Evolutionary conservation across 148 eudicot species (phyloP).

Genomic region (Rhododendron vialii): DNA sequence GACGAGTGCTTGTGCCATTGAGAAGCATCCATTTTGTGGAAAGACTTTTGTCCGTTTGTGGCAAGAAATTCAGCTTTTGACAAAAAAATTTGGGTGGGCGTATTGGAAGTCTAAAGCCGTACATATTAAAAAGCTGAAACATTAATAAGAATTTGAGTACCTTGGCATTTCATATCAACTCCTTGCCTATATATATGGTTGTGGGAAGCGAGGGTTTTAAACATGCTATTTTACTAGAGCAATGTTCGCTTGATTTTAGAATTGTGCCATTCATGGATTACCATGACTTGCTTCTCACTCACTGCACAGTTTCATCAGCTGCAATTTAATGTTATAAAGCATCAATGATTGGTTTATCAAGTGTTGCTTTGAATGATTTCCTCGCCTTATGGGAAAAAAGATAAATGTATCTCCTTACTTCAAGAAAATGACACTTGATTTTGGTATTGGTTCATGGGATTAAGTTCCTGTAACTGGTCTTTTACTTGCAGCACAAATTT

Average conservation of each 20-base stretch:
- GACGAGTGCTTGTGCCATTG: background rate
- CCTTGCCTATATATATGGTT: background rate
- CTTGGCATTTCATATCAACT: background rate
- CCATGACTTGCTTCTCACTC: background rate
- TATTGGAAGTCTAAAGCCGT: background rate
- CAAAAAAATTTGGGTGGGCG: background rate
- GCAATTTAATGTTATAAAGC: background rate
- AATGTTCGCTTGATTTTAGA: background rate
- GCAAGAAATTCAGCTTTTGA: background rate
- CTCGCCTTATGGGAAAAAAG: background rate
- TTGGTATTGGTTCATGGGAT: background rate
- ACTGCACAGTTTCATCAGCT: background rate
- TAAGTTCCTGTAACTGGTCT: background rate
- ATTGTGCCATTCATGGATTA: background rate
- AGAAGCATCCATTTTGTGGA: background rate
- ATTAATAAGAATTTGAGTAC: background rate
- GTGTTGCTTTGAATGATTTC: background rate
- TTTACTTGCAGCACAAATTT: background rate
- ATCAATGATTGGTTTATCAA: background rate
- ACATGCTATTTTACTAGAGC: background rate
- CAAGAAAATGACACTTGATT: background rate
- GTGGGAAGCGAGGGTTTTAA: background rate
- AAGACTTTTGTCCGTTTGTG: background rate
- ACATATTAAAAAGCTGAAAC: background rate
- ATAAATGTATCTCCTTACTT: background rate